Evolutionary conservation across 768 basidiomycete genomes (phyloP).

Genomic region (Leccinum rimulosum): DNA sequence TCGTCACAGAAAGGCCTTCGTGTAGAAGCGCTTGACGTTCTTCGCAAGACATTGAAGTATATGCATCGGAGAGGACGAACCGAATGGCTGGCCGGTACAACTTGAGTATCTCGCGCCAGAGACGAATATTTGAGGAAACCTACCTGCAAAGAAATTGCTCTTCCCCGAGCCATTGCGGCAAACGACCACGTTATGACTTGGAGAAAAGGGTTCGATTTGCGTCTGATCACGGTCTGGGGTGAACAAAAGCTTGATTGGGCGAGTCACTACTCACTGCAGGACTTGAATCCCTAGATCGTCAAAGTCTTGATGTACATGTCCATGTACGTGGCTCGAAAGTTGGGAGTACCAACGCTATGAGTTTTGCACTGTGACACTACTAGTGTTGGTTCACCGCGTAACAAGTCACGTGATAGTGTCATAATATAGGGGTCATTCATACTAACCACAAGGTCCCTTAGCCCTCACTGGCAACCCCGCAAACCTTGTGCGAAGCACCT

Average conservation of each 20-base stretch:
- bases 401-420: constrained; percentile 21
- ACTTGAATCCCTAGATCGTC: constrained; percentile 96
- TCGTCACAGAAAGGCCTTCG: constrained; percentile 84
- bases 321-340: background rate
- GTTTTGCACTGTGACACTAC: too few relatives aligned
- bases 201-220: constrained; percentile 91
- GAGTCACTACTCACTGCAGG: constrained; percentile 57
- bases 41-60: constrained; percentile 91
- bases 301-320: constrained; percentile 84
- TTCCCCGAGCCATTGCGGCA: constrained; percentile 98
- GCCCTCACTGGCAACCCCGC: constrained; percentile 67
- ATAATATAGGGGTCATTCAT: background rate
- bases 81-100: constrained; percentile 67
- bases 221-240: constrained; percentile 78
- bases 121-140: constrained; percentile 18
- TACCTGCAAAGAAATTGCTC: constrained; percentile 97
- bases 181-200: constrained; percentile 93
- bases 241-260: background rate
- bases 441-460: too few relatives aligned
- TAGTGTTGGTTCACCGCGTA: constrained; percentile 3
- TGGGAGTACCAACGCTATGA: too few relatives aligned
- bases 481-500: constrained; percentile 76
- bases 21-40: constrained; percentile 92
- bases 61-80: constrained; percentile 96
- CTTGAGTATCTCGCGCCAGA: constrained; percentile 3